Evolutionary conservation across 2,329 filamentous ascomycete genomes (phyloP), one percentile per base, ranked within the genome.

Genomic region (Parascedosporium putredinis): DNA sequence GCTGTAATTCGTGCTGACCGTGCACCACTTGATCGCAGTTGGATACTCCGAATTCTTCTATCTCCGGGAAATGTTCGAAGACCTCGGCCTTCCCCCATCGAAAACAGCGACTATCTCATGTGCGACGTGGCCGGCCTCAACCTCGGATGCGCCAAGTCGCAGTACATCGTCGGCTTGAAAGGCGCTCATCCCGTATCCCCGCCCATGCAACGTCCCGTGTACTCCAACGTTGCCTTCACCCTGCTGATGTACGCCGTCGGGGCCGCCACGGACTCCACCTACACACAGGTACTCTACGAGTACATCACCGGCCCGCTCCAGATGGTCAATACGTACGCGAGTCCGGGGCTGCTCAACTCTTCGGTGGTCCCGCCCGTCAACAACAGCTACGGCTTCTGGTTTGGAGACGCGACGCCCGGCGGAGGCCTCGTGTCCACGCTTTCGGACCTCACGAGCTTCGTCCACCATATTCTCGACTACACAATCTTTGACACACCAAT

Each of bases 351-450:
- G 44, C 52, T 54, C 47, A 47, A 46, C 10, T 44, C 48, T 1
- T 55, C 56, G 24, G 56, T 58, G 2, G 57, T 58, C 22, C 56
- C 56, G 20, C 56, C 56, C 4, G 50, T 54, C 1, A 45, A 36
- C 27, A 56, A 53, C 50, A 56, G 47, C 49, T 58, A 54, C 54
- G 55, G 55, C 29, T 48, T 52, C 24, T 27, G 47, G 49, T 58
- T 54, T 44, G 55, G 53, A 36, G 51, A 52, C 45, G 48, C 52
- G 34, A 51, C 53, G 20, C 56, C 56, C 5, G 55, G 54, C 6
- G 56, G 56, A 10, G 56, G 56, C 4, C 49, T 58, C n/a, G 56
- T 58, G 9, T 58, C 56, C 1, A 53, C 55, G 8, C 50, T 58
- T 0, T 34, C 54, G 14, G 55, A 58, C 46, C 48, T 58, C 3